Conservation (phyloP, 2,329 filamentous ascomycete species). For the Xylariaceae sp. region DNA sequence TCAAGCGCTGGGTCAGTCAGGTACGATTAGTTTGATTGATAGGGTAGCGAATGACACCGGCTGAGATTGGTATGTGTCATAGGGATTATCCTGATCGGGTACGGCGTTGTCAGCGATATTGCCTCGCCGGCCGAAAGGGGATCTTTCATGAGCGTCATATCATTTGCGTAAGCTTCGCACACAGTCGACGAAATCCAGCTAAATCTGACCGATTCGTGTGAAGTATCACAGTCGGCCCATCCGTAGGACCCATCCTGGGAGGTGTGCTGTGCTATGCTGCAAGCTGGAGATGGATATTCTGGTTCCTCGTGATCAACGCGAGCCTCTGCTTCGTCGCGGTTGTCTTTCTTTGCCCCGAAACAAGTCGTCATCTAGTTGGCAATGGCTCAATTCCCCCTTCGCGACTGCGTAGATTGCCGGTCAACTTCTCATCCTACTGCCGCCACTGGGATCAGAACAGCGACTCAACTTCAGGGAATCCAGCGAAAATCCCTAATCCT, state of each 20-base stretch:
- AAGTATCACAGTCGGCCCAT: background rate
- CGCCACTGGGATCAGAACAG: background rate
- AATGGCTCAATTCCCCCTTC: background rate
- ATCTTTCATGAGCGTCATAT: constrained; percentile 10
- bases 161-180: constrained; percentile 12
- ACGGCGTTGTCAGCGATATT: constrained; percentile 6
- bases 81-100: constrained; percentile 2
- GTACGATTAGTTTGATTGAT: background rate
- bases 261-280: constrained; percentile 31
- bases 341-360: constrained; percentile 26
- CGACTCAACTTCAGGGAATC: background rate
- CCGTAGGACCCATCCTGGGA: background rate
- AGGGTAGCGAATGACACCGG: too few relatives aligned
- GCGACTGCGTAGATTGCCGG: background rate
- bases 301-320: constrained; percentile 34
- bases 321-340: constrained; percentile 19
- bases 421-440: background rate
- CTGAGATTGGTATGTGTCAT: too few relatives aligned
- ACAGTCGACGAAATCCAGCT: background rate
- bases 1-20: constrained; percentile 6
- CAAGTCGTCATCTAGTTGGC: constrained; percentile 16
- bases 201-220: background rate
- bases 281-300: constrained; percentile 39
- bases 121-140: constrained; percentile 8
- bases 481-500: constrained; percentile 11